phyloP scores from a whole-genome alignment of 768 basidiomycete genomes.

The Hericium rajendrae region DNA sequence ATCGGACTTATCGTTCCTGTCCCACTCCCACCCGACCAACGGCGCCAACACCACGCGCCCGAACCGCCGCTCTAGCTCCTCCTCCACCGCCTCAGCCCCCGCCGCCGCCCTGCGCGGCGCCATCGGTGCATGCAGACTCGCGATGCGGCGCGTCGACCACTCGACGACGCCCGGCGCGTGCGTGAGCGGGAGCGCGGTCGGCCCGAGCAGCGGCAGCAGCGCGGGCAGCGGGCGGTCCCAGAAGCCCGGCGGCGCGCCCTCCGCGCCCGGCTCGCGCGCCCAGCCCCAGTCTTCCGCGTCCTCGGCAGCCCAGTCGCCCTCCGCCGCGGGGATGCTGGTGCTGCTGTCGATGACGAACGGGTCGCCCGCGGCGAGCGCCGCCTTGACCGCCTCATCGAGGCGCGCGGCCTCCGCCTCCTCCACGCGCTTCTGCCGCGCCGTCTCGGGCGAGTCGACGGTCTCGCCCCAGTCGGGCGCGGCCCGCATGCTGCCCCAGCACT shows the following conservation, averaged over 20 bases:
- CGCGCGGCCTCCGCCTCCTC: too few relatives aligned
- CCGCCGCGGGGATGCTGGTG: neutral
- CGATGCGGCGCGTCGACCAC: slow-evolving; percentile 49
- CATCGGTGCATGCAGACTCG: slow-evolving; percentile 33
- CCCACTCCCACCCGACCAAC: slow-evolving; percentile 35
- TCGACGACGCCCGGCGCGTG: slow-evolving; percentile 61
- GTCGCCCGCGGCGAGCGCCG: neutral
- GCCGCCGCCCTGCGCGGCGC: slow-evolving; percentile 13
- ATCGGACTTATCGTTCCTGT: slow-evolving; percentile 22
- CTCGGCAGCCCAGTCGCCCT: neutral
- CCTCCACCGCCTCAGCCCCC: slow-evolving; percentile 30
- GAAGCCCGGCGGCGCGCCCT: neutral
- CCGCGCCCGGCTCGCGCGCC: neutral
- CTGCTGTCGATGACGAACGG: neutral
- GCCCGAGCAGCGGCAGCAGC: slow-evolving; percentile 41
- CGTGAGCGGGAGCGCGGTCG: slow-evolving; percentile 46
- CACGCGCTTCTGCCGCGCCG: neutral
- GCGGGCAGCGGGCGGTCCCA: slow-evolving; percentile 7
- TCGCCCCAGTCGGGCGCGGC: slow-evolving; percentile 8
- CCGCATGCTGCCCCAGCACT: slow-evolving; percentile 34
- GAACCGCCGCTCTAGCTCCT: slow-evolving; percentile 35
- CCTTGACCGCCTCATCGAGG: neutral
- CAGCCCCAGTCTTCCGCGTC: neutral
- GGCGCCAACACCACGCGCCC: slow-evolving; percentile 45
- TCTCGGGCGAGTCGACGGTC: slow-evolving; percentile 1